Base-by-base conservation (phyloP, 805 yeast genomes). In the Candida andamanensis region DNA sequence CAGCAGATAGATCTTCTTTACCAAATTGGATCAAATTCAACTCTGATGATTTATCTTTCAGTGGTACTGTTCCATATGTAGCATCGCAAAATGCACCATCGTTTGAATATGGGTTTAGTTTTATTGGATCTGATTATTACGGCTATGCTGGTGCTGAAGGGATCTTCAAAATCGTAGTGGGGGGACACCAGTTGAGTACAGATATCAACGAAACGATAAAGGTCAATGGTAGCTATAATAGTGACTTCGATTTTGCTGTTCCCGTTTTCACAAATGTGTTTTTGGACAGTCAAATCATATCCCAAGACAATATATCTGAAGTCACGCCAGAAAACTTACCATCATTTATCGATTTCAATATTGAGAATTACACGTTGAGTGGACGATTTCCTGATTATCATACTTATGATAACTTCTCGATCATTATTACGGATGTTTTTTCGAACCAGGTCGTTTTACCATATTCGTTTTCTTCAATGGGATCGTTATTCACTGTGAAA, bases 61-160 rank as follows among this genome's bases (percentile, higher is more conserved):
- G 76, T 26, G 98, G 98, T 19, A 79, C 80, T 1, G 90, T 95
- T 1, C 98, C 98, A 8, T 67, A 81, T 6, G 85, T 85, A 19
- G 81, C 85, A 44, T 84, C 96, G 2, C 69, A 73, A 12, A 81
- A 86, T 45, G 98, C 98, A 1, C 97, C 97, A 8, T 85, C 95
- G 24, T 67, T 75, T 42, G 61, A 67, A 25, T 92, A 76, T 53
- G 70, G 74, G 12, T 77, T 90, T 44, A 67, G 76, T 26, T 70
- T 89, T 44, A 77, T 87, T 35, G 96, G 89, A 1, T 67, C 95
- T 1, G 95, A 87, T 48, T 75, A 76, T 47, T 56, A 58, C 16
- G 95, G 94, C 2, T 87, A 54, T 51, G 63, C 92, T 1, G 87
- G 84, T 12, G 79, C 78, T 3, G 76, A 69, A 42, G 79, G 83